phyloP scores from a whole-genome alignment of 2,329 filamentous ascomycete genomes.

The Aureobasidium mangrovei region DNA sequence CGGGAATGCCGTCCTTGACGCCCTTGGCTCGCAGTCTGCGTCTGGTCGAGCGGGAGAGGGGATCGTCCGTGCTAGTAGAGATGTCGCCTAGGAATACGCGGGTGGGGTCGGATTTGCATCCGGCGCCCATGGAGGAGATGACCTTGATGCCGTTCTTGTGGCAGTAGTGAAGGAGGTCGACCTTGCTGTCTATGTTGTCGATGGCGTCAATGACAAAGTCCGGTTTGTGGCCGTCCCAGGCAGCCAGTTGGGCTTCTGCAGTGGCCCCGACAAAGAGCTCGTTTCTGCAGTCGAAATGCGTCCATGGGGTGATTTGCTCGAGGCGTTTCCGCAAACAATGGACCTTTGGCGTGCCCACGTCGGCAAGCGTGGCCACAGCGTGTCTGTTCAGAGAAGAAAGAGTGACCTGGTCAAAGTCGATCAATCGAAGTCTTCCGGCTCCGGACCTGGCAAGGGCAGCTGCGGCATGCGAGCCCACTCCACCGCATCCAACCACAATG shows the following conservation, averaged over 20 bases:
- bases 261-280: constrained; percentile 68
- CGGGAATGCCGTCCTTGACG: constrained; percentile 75
- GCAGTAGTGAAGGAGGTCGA: constrained; percentile 82
- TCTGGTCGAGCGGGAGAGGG: constrained; percentile 75
- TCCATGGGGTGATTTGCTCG: constrained; percentile 85
- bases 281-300: constrained; percentile 74
- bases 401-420: constrained; percentile 97
- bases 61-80: constrained; percentile 76
- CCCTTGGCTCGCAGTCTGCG: constrained; percentile 67
- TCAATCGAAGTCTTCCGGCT: constrained; percentile 74
- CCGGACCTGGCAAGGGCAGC: constrained; percentile 82
- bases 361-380: constrained; percentile 83
- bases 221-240: constrained; percentile 58
- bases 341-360: constrained; percentile 90
- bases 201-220: constrained; percentile 96
- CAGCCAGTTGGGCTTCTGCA: constrained; percentile 57
- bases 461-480: constrained; percentile 86
- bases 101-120: constrained; percentile 81
- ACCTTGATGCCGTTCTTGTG: constrained; percentile 67
- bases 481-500: constrained; percentile 84
- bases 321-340: constrained; percentile 70
- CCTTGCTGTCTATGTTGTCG: constrained; percentile 96
- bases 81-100: constrained; percentile 87
- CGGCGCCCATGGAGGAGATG: constrained; percentile 92
- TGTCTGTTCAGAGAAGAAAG: constrained; percentile 92